These are phyloP conservation scores for Psilocybe azurescens DNA, from an alignment of 768 basidiomycete genomes.

Conservation along the genomic window DNA sequence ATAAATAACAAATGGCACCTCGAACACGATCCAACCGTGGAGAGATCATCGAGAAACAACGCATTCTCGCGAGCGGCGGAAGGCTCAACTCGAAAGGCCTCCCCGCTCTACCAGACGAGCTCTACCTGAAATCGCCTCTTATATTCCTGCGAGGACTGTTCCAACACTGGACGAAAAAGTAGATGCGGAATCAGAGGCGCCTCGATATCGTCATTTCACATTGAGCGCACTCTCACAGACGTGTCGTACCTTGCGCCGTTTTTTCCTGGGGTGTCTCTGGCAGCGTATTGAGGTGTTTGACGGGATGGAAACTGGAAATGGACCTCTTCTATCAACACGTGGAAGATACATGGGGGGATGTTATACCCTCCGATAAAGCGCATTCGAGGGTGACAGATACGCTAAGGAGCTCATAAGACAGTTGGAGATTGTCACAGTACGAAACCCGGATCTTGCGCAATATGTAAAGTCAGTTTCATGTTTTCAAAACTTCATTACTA, in stretches of 20 bases:
- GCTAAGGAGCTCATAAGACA: constrained; percentile 19
- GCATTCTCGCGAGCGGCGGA: no score
- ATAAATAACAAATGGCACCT: no score
- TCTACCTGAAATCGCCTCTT: constrained; percentile 16
- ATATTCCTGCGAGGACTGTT: constrained; percentile 4
- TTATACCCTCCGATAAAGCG: not conserved
- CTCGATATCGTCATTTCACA: not conserved
- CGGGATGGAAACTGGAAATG: not conserved
- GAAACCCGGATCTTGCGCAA: constrained; percentile 13
- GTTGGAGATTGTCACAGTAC: constrained; percentile 21
- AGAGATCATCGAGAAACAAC: no score
- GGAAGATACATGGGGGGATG: no score
- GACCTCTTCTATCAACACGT: not conserved
- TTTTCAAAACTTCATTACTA: not conserved
- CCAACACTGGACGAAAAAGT: not conserved
- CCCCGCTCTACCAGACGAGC: constrained; percentile 14
- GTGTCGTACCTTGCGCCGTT: constrained; percentile 15
- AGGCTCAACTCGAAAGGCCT: constrained; percentile 4
- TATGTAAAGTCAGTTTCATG: constrained; percentile 17
- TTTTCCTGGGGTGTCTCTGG: constrained; percentile 18
- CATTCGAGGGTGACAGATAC: not conserved
- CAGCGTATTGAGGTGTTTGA: constrained; percentile 20
- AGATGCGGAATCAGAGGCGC: not conserved
- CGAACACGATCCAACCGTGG: no score
- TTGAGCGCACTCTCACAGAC: constrained; percentile 15